These are phyloP conservation scores for Arbutus unedo DNA, from an alignment of 148 eudicot species.

Conservation along the genomic window DNA sequence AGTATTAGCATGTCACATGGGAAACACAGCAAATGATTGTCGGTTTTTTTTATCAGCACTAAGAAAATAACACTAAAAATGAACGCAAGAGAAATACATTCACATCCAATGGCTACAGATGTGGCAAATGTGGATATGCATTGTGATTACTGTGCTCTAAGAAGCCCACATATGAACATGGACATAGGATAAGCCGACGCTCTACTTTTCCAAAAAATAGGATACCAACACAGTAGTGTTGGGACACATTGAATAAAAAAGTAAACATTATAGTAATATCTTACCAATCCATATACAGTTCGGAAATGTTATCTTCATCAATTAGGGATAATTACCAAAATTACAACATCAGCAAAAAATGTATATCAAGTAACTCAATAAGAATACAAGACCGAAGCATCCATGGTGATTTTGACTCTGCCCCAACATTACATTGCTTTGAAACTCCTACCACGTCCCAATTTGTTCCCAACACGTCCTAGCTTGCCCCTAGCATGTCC, in stretches of 20 bases:
- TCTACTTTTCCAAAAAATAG: background rate
- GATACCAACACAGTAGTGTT: background rate
- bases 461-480: background rate
- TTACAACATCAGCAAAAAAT: background rate
- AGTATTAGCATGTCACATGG: slow-evolving; percentile 1
- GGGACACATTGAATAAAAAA: background rate
- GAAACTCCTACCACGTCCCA: background rate
- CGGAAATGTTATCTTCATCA: background rate
- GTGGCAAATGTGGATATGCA: background rate
- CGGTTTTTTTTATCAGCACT: background rate
- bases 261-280: too few relatives aligned
- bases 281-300: too few relatives aligned
- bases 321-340: background rate
- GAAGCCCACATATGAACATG: background rate
- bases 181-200: background rate
- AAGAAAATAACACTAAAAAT: background rate
- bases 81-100: background rate
- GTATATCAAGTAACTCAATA: background rate
- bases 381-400: background rate
- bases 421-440: background rate
- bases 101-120: background rate
- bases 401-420: background rate
- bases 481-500: background rate
- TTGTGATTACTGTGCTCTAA: background rate
- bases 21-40: background rate